phyloP scores from a whole-genome alignment of 345 rosid genomes.

The Lepidium sativum region DNA sequence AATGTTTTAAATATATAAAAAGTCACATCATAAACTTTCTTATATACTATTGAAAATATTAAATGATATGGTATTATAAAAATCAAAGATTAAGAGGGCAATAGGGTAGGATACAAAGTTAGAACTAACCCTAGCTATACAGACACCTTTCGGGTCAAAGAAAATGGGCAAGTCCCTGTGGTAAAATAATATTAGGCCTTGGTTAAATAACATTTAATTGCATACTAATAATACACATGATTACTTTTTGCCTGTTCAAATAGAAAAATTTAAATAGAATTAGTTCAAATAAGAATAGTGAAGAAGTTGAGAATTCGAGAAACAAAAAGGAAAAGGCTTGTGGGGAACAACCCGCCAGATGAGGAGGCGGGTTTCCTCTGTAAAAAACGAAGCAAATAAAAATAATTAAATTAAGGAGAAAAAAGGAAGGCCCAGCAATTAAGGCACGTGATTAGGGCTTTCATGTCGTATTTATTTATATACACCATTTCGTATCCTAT shows the following conservation, averaged over 20 bases:
- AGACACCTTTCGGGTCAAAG: slow-evolving; percentile 27
- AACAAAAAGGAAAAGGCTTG: slow-evolving; percentile 20
- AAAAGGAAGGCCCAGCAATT: slow-evolving; percentile 30
- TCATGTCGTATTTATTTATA: slow-evolving; percentile 19
- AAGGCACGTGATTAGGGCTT: slow-evolving; percentile 35
- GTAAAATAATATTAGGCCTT: neutral
- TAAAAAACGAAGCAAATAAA: slow-evolving; percentile 27
- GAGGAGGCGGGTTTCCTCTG: slow-evolving; percentile 36
- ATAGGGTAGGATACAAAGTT: slow-evolving; percentile 13
- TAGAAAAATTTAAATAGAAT: too few relatives aligned
- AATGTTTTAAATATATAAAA: too few relatives aligned
- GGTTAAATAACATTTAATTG: slow-evolving; percentile 12
- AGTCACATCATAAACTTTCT: too few relatives aligned
- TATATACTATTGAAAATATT: neutral
- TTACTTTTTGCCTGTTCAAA: too few relatives aligned
- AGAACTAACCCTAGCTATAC: neutral
- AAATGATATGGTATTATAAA: neutral
- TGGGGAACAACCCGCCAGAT: slow-evolving; percentile 35
- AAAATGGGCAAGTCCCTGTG: slow-evolving; percentile 6
- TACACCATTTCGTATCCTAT: slow-evolving; percentile 17
- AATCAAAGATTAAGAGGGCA: neutral
- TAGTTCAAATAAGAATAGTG: neutral
- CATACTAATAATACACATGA: neutral
- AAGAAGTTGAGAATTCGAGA: slow-evolving; percentile 25
- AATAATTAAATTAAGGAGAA: neutral